Evolutionary conservation across 768 basidiomycete species (phyloP).

Genomic region (Auricularia cornea): DNA sequence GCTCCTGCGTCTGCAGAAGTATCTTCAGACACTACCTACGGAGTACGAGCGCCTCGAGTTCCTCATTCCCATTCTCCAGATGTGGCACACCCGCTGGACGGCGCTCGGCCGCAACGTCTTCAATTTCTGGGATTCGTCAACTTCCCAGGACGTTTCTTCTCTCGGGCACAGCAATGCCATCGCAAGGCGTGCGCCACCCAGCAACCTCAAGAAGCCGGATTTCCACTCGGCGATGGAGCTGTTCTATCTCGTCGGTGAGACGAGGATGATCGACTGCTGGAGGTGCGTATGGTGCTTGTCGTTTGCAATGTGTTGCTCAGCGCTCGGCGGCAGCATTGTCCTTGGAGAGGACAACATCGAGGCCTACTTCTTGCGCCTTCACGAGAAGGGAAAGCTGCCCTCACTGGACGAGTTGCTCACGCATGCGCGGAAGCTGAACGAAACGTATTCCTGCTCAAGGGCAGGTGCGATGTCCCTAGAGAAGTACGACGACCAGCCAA

Average conservation of each 20-base stretch:
- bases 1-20: slow-evolving; percentile 10
- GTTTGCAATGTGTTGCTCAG: background rate
- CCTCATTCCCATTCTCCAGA: slow-evolving; percentile 19
- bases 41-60: slow-evolving; percentile 17
- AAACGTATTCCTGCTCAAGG: too few species aligned
- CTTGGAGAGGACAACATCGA: too few species aligned
- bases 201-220: slow-evolving; percentile 28
- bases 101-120: slow-evolving; percentile 18
- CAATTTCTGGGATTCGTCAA: slow-evolving; percentile 6
- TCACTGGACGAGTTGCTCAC: too few species aligned
- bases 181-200: slow-evolving; percentile 20
- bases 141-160: slow-evolving; percentile 20
- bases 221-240: slow-evolving; percentile 20
- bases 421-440: too few species aligned
- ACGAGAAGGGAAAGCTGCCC: too few species aligned
- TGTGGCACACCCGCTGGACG: slow-evolving; percentile 29
- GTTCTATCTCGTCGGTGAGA: slow-evolving; percentile 19
- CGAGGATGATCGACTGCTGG: slow-evolving; percentile 28
- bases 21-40: slow-evolving; percentile 4
- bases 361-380: too few species aligned
- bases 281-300: too few species aligned
- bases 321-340: too few species aligned
- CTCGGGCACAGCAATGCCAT: slow-evolving; percentile 24
- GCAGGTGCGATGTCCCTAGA: too few species aligned
- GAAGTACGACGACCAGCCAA: too few species aligned